Conservation (phyloP, 2,329 filamentous ascomycete genomes). For the Fusarium tupiense region DNA sequence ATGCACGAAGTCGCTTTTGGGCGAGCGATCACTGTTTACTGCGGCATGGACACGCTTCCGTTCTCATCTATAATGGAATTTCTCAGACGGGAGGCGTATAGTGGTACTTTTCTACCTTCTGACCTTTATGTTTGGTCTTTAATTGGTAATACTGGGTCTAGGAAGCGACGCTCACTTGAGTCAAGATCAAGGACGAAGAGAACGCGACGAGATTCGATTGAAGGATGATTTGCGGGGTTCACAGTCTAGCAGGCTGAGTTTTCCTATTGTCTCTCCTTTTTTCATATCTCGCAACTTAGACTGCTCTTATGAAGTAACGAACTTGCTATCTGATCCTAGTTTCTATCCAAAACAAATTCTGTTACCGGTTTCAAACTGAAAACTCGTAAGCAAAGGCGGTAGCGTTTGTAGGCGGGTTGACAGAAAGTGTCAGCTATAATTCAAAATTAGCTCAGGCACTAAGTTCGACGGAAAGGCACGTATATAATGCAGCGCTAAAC, state of each 20-base stretch:
- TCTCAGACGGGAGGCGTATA: background rate
- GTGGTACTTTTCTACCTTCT: background rate
- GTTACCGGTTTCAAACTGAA: background rate
- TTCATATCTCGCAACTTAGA: accelerated
- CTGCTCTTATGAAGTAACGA: accelerated
- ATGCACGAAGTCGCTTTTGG: background rate
- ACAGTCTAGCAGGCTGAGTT: background rate
- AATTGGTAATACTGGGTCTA: background rate
- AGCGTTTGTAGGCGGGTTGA: background rate
- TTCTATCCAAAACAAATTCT: background rate
- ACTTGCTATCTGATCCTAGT: background rate
- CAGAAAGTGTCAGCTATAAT: background rate
- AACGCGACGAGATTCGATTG: background rate
- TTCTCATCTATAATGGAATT: background rate
- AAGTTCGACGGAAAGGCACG: accelerated
- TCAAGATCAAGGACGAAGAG: background rate
- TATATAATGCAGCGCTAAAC: accelerated
- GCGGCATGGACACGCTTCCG: background rate
- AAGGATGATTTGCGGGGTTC: background rate
- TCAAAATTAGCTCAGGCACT: background rate
- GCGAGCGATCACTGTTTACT: slow-evolving; percentile 1
- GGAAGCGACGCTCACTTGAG: background rate
- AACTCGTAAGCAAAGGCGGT: background rate
- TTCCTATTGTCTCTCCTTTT: accelerated
- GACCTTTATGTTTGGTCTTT: background rate